Base-by-base conservation (phyloP, 164 flowering plant species). In the Nelumbo lutea region DNA sequence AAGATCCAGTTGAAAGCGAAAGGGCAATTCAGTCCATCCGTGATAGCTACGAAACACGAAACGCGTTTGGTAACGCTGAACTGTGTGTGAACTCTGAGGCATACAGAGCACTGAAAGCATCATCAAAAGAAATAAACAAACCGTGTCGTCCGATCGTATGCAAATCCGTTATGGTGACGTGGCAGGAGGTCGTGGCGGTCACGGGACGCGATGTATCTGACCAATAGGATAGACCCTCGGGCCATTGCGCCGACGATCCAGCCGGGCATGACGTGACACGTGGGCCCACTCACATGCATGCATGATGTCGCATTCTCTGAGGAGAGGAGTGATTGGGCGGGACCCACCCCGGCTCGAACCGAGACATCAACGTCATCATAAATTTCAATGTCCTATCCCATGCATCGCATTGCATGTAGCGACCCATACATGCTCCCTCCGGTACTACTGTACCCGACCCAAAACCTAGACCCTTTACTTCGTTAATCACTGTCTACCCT, bases 261-360 rank as follows among this genome's bases (percentile, higher is more conserved):
- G 85, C 81, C 78, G 84, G 61, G 78, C 73, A 42, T 14, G 78
- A 73, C 78, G 80, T 70, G 83, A 84, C 83, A 64, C 79, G 82
- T 75, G 82, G 73, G 83, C 76, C 38, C 82, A 79, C 72, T 52
- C 60, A 50, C 72, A 63, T 71, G 69, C 70, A 63, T n/a, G 39
- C 27, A 58, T 60, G 53, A 62, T 15, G 67, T 72, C 70, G 14
- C 66, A 67, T 68, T 76, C 62, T 9, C n/a, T 2, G 15, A 6
- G 9, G 55, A 15, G 11, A 53, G 50, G 15, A 27, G 43, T 42
- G 52, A 45, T 11, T 4, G 8, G 5, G 27, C 55, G 57, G 43
- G 41, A 14, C 43, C 51, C 67, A 64, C 27, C 56, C 9, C 67
- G 27, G 53, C 53, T 3, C 53, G 2, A 13, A 2, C 11, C 11